Evolutionary conservation across 225 moss, liverwort and hornwort species (phyloP).

Genomic region (Climacium dendroides): DNA sequence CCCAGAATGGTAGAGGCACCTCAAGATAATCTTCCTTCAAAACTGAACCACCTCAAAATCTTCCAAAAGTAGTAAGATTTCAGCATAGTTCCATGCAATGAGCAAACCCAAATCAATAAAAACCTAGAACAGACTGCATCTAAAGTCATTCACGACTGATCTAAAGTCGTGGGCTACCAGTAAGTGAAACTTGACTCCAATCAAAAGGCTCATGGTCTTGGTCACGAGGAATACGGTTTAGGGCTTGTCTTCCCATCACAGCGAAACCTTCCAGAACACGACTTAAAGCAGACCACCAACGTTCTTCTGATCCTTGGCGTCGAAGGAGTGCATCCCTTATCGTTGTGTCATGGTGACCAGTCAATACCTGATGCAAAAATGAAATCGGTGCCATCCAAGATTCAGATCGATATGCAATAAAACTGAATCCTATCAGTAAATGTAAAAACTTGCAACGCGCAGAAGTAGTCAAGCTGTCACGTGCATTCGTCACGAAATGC

Average conservation of each 20-base stretch:
- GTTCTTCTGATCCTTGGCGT: conserved; percentile 26
- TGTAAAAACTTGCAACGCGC: neutral
- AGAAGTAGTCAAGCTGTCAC: neutral
- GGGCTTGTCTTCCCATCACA: conserved; percentile 34
- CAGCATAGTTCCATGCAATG: neutral
- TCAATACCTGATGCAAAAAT: conserved; percentile 23
- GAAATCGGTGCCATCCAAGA: neutral
- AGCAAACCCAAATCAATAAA: neutral
- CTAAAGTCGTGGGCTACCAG: conserved; percentile 25
- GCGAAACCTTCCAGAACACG: conserved; percentile 49
- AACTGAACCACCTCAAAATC: neutral
- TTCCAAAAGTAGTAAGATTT: neutral
- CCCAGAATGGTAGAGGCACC: neutral
- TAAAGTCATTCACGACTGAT: neutral
- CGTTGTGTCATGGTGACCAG: conserved; percentile 31
- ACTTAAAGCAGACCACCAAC: conserved; percentile 36
- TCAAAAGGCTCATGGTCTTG: conserved; percentile 27
- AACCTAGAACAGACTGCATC: neutral
- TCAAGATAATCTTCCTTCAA: neutral
- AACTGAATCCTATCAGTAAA: neutral
- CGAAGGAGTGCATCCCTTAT: conserved; percentile 26
- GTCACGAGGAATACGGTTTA: conserved; percentile 1
- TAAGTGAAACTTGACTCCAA: conserved; percentile 38
- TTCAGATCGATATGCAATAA: neutral
- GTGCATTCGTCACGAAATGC: neutral